Conservation (phyloP, 2,329 filamentous ascomycete genomes). For the Chalara sp. region DNA sequence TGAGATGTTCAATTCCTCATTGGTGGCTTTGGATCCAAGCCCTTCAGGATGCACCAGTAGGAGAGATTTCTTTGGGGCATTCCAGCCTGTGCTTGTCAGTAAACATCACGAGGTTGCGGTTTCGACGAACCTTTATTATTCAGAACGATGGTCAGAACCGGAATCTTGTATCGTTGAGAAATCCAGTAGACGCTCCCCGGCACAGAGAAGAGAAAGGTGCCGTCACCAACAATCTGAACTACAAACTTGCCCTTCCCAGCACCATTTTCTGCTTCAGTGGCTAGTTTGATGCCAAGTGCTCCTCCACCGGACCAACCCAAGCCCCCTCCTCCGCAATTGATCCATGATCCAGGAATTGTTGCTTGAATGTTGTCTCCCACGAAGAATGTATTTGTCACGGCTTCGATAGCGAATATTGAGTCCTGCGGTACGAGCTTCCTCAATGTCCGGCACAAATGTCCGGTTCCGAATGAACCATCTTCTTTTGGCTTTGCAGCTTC, state of each 20-base stretch:
- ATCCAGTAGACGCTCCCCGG: constrained; percentile 66
- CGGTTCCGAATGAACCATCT: constrained; percentile 47
- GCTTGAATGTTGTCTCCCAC: constrained; percentile 67
- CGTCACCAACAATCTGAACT: constrained; percentile 60
- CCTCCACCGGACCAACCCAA: constrained; percentile 76
- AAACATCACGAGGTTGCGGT: background rate
- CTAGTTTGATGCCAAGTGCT: constrained; percentile 71
- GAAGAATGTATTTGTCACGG: constrained; percentile 63
- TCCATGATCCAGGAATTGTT: constrained; percentile 63
- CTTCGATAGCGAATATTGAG: constrained; percentile 71
- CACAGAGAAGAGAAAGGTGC: constrained; percentile 59
- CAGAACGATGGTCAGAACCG: constrained; percentile 58
- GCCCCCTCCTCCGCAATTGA: constrained; percentile 76
- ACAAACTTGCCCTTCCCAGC: constrained; percentile 50
- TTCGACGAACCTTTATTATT: constrained; percentile 51
- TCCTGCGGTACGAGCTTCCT: constrained; percentile 51
- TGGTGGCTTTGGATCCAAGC: constrained; percentile 51
- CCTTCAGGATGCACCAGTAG: constrained; percentile 61
- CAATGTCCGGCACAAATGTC: constrained; percentile 40
- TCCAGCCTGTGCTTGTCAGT: constrained; percentile 43
- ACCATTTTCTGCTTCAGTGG: constrained; percentile 41
- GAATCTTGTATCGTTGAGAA: constrained; percentile 56
- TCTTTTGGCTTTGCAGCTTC: constrained; percentile 48
- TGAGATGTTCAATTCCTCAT: constrained; percentile 59
- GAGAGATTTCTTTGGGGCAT: constrained; percentile 54